phyloP scores from a whole-genome alignment of 352 stramenopile genomes.

The Phytophthora tentaculata region DNA sequence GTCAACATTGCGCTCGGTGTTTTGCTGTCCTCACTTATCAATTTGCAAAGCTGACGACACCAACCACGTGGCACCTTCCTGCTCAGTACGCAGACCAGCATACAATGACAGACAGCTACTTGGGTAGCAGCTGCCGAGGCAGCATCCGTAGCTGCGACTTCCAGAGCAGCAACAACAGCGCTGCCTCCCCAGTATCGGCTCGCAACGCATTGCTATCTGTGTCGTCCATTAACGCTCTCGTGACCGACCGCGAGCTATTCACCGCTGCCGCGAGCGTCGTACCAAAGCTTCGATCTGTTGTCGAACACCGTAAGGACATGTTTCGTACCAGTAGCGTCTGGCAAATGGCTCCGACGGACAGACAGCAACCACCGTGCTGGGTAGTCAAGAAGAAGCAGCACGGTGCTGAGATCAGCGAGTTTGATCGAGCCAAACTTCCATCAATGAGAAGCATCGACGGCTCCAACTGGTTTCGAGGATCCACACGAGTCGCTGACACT shows the following conservation, averaged over 20 bases:
- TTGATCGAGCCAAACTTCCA: conserved; percentile 47
- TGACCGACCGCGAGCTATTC: conserved; percentile 47
- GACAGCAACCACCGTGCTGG: conserved; percentile 32
- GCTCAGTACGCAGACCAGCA: background rate
- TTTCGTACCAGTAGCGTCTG: conserved; percentile 21
- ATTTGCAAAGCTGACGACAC: conserved; percentile 18
- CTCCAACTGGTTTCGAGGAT: conserved; percentile 23
- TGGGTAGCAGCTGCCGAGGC: conserved; percentile 35
- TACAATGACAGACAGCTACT: conserved; percentile 41
- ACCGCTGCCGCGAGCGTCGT: conserved; percentile 38
- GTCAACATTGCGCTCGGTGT: conserved; percentile 20
- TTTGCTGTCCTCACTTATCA: conserved; percentile 30
- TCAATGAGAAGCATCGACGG: conserved; percentile 10
- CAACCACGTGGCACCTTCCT: too few relatives aligned
- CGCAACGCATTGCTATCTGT: conserved; percentile 32
- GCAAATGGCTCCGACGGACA: conserved; percentile 4
- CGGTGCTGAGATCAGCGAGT: conserved; percentile 56
- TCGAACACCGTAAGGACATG: conserved; percentile 29
- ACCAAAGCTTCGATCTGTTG: conserved; percentile 45
- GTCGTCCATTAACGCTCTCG: conserved; percentile 41
- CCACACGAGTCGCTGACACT: conserved; percentile 3
- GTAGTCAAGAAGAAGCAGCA: conserved; percentile 52
- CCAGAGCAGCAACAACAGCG: conserved; percentile 43
- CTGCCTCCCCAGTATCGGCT: conserved; percentile 31
- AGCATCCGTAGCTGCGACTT: conserved; percentile 45